Evolutionary conservation across 176 grass and related monocot genomes (phyloP).

Genomic region (Pontederia crassipes): DNA sequence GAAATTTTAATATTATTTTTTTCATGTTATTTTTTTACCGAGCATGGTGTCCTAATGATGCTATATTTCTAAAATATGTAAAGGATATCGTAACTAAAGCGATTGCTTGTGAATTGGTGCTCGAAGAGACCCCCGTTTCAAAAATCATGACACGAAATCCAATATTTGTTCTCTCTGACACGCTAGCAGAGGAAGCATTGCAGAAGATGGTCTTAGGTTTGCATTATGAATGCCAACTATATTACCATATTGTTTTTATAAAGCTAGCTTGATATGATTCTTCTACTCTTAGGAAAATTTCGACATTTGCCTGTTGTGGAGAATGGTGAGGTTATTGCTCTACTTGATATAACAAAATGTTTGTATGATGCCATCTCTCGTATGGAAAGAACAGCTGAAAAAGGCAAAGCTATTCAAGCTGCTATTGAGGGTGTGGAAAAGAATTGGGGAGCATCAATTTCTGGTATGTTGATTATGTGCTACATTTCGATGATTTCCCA

Average conservation of each 20-base stretch:
- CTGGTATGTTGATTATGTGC: conserved; percentile 1
- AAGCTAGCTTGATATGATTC: background rate
- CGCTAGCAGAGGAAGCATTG: conserved; percentile 53
- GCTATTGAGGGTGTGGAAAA: conserved; percentile 43
- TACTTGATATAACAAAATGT: conserved; percentile 75
- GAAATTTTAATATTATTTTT: no score
- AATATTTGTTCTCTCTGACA: conserved; percentile 60
- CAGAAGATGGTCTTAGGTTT: conserved; percentile 77
- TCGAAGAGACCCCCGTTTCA: conserved; percentile 47
- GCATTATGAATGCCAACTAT: background rate
- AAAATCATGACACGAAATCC: conserved; percentile 76
- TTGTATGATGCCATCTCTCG: conserved; percentile 62
- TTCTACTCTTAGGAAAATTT: conserved; percentile 49
- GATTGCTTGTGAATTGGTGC: conserved; percentile 40
- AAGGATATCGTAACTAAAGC: conserved; percentile 53
- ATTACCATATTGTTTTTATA: background rate
- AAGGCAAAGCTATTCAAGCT: conserved; percentile 40
- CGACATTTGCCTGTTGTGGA: conserved; percentile 81
- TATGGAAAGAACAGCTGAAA: conserved; percentile 56
- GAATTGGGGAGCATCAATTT: conserved; percentile 31
- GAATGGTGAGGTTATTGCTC: conserved; percentile 78
- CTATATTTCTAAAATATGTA: background rate
- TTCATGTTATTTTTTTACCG: background rate
- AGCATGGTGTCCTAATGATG: background rate
- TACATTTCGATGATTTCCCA: no score